Percentiles rank a stretch among this genome's conserved stretches.
These are phyloP conservation scores for Tolypocladium sp. DNA, from an alignment of 2,329 filamentous ascomycete genomes.

Conservation along the genomic window DNA sequence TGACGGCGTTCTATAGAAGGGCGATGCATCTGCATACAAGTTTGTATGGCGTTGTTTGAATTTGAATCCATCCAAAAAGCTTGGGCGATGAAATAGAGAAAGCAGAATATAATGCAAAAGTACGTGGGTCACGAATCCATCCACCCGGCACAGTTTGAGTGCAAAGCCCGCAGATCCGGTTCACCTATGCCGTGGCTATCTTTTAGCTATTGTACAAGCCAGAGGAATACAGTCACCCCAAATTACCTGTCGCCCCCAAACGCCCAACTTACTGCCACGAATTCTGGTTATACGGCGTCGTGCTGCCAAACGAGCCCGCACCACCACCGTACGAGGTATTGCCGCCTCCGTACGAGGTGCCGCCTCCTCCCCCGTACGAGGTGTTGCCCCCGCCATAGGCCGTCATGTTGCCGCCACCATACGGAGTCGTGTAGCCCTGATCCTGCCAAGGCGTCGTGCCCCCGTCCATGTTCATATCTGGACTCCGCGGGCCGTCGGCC, in stretches of 20 bases:
- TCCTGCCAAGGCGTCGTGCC: constrained; percentile 48
- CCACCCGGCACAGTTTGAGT: too few relatives aligned
- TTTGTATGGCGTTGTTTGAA: not conserved
- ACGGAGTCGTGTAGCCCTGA: constrained; percentile 62
- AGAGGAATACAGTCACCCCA: not conserved
- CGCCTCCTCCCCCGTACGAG: constrained; percentile 52
- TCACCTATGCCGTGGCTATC: not conserved
- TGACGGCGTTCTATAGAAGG: constrained; percentile 12
- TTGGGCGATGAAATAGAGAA: not conserved
- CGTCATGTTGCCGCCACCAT: constrained; percentile 49
- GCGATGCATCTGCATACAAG: constrained; percentile 3
- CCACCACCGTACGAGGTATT: constrained; percentile 58
- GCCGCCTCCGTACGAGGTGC: constrained; percentile 24
- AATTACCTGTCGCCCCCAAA: not conserved
- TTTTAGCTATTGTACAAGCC: not conserved
- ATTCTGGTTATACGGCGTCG: constrained; percentile 36
- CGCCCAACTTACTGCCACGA: constrained; percentile 33
- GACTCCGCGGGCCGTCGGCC: constrained; percentile 57
- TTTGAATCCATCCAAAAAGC: not conserved
- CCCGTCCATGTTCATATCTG: constrained; percentile 52
- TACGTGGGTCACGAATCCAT: not conserved
- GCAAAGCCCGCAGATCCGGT: not conserved
- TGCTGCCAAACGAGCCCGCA: constrained; percentile 31
- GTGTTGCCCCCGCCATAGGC: constrained; percentile 57
- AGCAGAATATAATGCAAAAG: not conserved